phyloP scores from a whole-genome alignment of 176 grass and related monocot species.

The Leersia perrieri region DNA sequence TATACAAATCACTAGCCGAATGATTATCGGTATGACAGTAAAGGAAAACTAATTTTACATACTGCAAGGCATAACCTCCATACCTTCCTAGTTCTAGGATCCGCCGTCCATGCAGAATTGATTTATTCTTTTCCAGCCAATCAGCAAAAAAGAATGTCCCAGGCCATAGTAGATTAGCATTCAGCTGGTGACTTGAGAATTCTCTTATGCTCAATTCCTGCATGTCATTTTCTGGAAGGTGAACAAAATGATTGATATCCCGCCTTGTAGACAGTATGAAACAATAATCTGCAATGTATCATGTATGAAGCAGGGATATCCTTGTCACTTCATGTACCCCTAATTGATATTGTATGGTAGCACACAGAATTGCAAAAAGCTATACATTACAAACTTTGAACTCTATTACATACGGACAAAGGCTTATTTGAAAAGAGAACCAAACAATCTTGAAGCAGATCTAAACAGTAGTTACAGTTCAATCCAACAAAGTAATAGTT shows the following conservation, averaged over 20 bases:
- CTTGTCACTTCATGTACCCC: not conserved
- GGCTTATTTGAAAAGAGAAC: not conserved
- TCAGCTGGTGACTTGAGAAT: conserved; percentile 84
- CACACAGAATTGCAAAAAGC: not conserved
- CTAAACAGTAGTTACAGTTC: not conserved
- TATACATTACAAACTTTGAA: not conserved
- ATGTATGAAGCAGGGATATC: not conserved
- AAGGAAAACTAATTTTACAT: not conserved
- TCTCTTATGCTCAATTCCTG: conserved; percentile 76
- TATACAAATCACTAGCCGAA: not conserved
- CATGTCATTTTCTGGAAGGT: conserved; percentile 5
- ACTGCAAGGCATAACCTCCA: not conserved
- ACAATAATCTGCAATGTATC: not conserved
- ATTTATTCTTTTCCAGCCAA: conserved; percentile 66
- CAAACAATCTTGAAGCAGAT: not conserved
- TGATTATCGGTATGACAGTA: not conserved
- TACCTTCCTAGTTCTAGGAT: conserved; percentile 95
- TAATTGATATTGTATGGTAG: not conserved
- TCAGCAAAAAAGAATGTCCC: conserved; percentile 77
- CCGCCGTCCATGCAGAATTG: conserved; percentile 46
- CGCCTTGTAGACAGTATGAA: not conserved
- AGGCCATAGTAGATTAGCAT: conserved; percentile 91
- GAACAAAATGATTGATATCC: not conserved
- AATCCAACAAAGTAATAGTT: not conserved
- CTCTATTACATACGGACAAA: not conserved